Conservation (phyloP, 2,329 filamentous ascomycete genomes). For the Penicillium psychrosexuale region DNA sequence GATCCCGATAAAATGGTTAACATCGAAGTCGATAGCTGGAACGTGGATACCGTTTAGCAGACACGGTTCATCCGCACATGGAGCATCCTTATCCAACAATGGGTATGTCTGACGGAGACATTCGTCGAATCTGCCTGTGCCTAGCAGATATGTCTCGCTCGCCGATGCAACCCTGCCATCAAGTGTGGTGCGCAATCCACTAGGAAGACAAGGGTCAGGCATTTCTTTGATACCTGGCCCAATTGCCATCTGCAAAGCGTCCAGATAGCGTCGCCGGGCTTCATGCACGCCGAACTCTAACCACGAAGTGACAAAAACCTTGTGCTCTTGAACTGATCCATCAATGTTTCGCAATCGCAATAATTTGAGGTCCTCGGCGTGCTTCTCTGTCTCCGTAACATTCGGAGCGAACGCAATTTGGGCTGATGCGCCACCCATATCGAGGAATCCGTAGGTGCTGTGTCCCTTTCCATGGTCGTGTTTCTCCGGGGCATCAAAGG, state of each 20-base stretch:
- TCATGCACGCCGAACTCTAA: conserved; percentile 96
- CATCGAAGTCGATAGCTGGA: conserved; percentile 91
- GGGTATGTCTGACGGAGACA: conserved; percentile 81
- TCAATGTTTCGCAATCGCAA: conserved; percentile 80
- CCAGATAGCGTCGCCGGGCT: conserved; percentile 80
- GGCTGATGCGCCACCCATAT: conserved; percentile 97
- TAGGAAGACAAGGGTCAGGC: conserved; percentile 86
- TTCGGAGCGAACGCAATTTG: conserved; percentile 98
- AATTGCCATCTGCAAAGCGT: conserved; percentile 67
- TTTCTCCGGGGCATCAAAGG: conserved; percentile 72
- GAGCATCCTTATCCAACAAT: conserved; percentile 81
- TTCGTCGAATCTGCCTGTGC: conserved; percentile 82
- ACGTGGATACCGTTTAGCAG: conserved; percentile 88
- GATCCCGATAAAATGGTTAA: conserved; percentile 96
- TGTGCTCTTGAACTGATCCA: conserved; percentile 74
- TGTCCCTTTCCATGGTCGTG: conserved; percentile 83
- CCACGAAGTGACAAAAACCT: conserved; percentile 94
- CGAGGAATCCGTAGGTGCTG: conserved; percentile 93
- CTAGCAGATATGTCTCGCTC: conserved; percentile 57
- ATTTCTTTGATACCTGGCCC: conserved; percentile 62
- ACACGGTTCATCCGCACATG: conserved; percentile 79
- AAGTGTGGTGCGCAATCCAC: conserved; percentile 69
- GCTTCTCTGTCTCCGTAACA: conserved; percentile 80
- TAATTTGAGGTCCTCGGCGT: conserved; percentile 83
- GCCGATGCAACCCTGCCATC: conserved; percentile 59